These are phyloP conservation scores for Nannochloropsis oceanica DNA, from an alignment of 108 stramenopile species.

Conservation along the genomic window DNA sequence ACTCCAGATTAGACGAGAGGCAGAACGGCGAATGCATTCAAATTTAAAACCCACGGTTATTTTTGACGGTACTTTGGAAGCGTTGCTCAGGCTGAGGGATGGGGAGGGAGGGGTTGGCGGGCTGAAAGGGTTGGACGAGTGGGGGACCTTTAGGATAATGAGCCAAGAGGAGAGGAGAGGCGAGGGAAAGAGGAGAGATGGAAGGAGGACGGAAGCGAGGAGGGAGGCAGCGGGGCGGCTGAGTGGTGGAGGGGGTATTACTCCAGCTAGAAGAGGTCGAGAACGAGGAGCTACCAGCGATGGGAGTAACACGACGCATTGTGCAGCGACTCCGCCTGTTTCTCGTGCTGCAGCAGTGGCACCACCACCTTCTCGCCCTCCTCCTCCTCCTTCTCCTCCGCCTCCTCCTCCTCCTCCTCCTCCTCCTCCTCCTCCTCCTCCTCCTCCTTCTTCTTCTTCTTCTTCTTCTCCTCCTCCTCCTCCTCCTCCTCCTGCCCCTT, in stretches of 20 bases:
- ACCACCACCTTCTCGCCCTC: background rate
- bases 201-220: background rate
- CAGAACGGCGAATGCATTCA: background rate
- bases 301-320: no score
- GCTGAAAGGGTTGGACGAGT: conserved; percentile 9
- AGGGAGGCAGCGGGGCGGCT: background rate
- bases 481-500: background rate
- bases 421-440: background rate
- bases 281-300: no score
- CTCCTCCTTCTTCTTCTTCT: background rate
- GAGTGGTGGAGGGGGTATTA: background rate
- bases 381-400: background rate
- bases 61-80: background rate
- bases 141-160: background rate
- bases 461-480: background rate
- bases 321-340: no score
- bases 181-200: background rate
- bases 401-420: no score
- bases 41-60: background rate
- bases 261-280: background rate
- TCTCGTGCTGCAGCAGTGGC: no score
- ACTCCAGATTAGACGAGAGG: background rate
- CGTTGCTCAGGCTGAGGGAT: background rate
- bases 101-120: background rate
- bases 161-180: background rate